Evolutionary conservation across 2,329 filamentous ascomycete species (phyloP), one percentile per base, ranked within the genome.

Genomic region (Colletotrichum spaethianum): DNA sequence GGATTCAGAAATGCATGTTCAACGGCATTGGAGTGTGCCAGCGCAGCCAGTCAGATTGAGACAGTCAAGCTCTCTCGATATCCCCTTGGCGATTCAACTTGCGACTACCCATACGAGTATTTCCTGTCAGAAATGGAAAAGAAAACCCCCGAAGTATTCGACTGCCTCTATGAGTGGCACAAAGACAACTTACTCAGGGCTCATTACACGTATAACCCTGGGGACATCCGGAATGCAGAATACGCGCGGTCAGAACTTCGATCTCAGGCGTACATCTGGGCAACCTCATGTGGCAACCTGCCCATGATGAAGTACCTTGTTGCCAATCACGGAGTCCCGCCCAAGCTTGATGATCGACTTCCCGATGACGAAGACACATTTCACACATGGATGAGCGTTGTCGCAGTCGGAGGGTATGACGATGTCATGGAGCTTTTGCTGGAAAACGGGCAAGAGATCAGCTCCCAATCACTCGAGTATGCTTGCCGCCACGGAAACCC

Each of bases 51-150:
- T 46, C 40, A 61, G 18, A 44, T 46, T 18, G 26, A 46, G 40
- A 61, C 59, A 8, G 40, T 61, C 42, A 61, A 61, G 59, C 59
- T 48, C 40, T 61, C 40, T 33, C 59, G n/a, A 33, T 48, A 61
- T 48, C 59, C 42, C 59, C 40, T 61, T n/a, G 26, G 42, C 59
- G 26, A 61, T 48, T 61, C 18, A 42, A 59, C 55, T 40, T 12
- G 7, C 55, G 36, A 59, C 59, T 12, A 36, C 3, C 59, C 28
- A 48, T 61, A 48, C 42, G 59, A 61, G 16, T 1, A 36, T 33
- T 48, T 61, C 26, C 40, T 61, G 36, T 36, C 28, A 48, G 28
- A 48, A 20, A 33, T 48, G 18, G 18, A 20, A 31, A 50, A 50
- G 7, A 61, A 50, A 46, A 50, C 26, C 42, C 42, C 28, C 7